Conservation (phyloP, 345 rosid genomes). For the Draba incana region DNA sequence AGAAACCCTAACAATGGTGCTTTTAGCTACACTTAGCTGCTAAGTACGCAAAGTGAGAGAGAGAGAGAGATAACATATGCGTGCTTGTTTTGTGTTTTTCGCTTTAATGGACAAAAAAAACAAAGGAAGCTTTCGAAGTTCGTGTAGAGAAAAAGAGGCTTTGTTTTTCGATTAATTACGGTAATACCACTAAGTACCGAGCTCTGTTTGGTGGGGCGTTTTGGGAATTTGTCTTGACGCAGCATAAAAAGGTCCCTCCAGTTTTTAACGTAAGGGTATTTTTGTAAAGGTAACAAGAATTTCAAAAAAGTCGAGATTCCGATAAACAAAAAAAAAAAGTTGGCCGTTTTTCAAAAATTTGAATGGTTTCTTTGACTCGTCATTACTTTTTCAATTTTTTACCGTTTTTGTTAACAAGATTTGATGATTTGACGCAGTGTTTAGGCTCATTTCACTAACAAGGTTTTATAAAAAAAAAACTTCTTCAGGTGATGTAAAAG, state of each 20-base stretch:
- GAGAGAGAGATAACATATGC: constrained; percentile 8
- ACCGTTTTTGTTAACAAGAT: constrained; percentile 10
- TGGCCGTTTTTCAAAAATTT: constrained; percentile 16
- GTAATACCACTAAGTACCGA: constrained; percentile 17
- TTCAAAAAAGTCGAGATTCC: constrained; percentile 38
- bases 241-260: constrained; percentile 1
- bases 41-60: constrained; percentile 45
- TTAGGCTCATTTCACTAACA: background rate
- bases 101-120: background rate
- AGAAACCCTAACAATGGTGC: constrained; percentile 41
- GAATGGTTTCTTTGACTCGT: constrained; percentile 33
- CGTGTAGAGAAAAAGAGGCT: constrained; percentile 27
- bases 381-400: background rate
- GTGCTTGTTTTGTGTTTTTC: constrained; percentile 33
- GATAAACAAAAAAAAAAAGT: background rate
- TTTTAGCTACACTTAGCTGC: constrained; percentile 56
- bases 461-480: background rate
- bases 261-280: background rate
- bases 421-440: constrained; percentile 11
- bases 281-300: constrained; percentile 1
- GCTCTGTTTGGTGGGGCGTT: background rate
- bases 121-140: constrained; percentile 28
- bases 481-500: background rate
- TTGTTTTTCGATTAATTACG: constrained; percentile 13
- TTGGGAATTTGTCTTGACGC: constrained; percentile 10